Evolutionary conservation across 78 protist genomes (phyloP), one percentile per base, ranked within the genome.

Genomic region (Dictyostelium capitatum): DNA sequence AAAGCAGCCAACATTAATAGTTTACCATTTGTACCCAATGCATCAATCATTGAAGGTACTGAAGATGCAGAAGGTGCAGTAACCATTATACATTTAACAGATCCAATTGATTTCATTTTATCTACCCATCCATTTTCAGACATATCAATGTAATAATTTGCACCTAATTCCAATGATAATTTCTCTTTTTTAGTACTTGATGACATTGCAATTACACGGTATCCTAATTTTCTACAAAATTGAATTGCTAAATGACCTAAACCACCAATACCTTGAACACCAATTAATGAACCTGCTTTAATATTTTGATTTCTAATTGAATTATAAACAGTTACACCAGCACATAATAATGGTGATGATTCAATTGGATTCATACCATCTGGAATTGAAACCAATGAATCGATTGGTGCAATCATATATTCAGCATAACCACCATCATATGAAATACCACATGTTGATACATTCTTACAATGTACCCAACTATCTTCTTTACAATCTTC

Each of bases 211-310:
- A 75, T 54, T 0, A 83, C 96, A 15, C 72, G 74, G 46, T 54
- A 72, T 2, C 97, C 97, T 64, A 95, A 25, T 28, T 53, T 59
- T 37, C n/a, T 70, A 19, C 83, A 78, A 57, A 82, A 95, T 70
- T 95, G 97, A 17, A 95, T 62, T 10, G 82, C 97, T 6, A 95
- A 64, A 89, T 91, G 96, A 41, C 97, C 97, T 11, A 95, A 79
- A 9, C 97, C 97, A 17, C 95, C 97, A 28, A 92, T n/a, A 51
- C 97, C 97, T 14, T 20, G 54, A 41, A 96, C 57, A 12, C 67
- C 91, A 7, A 92, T 91, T 1, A 53, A 9, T 9, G 48, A 15
- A 17, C 96, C 96, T 17, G 11, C 79, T 75, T 41, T 83, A 46
- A 85, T 65, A 62, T 81, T 37, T 41, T 47, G 80, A n/a, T 57